Percentiles rank a stretch among this genome's conserved stretches.
Conservation (phyloP, 2,329 filamentous ascomycete species). For the Coniochaeta sp. region DNA sequence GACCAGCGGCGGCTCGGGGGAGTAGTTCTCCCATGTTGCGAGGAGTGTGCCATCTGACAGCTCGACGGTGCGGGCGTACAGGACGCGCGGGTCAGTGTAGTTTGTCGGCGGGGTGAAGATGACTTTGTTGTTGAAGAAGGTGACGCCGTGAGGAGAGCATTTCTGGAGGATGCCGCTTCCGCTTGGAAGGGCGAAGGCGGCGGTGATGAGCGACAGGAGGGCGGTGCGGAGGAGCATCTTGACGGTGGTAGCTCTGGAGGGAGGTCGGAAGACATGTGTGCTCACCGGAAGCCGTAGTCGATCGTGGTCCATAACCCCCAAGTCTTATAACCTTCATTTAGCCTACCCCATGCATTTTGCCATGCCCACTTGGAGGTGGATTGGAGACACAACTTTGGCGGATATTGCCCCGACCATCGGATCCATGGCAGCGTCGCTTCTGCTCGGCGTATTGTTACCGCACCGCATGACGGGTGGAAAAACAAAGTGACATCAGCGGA, state of each 20-base stretch:
- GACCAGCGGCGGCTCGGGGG: constrained; percentile 44
- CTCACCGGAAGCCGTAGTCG: not conserved
- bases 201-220: not conserved
- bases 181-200: not conserved
- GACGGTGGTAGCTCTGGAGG: not conserved
- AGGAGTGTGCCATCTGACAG: constrained; percentile 38
- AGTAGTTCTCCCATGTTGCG: constrained; percentile 50
- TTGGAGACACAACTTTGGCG: not conserved
- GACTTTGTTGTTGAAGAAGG: constrained; percentile 15
- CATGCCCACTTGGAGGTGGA: not conserved
- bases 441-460: not conserved
- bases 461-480: not conserved
- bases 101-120: constrained; percentile 34
- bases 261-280: not conserved
- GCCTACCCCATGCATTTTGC: not conserved
- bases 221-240: not conserved
- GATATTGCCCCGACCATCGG: not conserved
- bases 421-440: not conserved
- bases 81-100: constrained; percentile 33
- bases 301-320: not conserved
- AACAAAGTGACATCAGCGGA: not conserved
- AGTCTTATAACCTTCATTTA: not conserved
- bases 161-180: not conserved
- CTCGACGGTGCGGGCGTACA: constrained; percentile 36
- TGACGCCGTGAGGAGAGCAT: not conserved